These are phyloP conservation scores for Verticillium longisporum DNA, from an alignment of 2,329 filamentous ascomycete species.

Conservation along the genomic window DNA sequence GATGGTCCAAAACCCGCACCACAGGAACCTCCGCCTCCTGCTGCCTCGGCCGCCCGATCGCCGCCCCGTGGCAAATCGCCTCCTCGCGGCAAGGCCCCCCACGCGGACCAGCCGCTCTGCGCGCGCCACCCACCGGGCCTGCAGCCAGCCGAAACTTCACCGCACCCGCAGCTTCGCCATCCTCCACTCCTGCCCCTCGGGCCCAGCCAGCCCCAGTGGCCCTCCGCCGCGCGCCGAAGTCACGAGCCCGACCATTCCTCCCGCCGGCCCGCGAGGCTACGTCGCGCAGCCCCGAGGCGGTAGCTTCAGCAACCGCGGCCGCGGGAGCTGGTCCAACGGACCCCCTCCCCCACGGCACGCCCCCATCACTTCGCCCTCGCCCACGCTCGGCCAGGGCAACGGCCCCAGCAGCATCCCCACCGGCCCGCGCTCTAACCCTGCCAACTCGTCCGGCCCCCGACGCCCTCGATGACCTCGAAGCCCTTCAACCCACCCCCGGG, in stretches of 20 bases:
- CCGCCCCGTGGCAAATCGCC: constrained; percentile 8
- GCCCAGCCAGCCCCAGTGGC: constrained; percentile 24
- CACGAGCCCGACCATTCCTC: constrained; percentile 41
- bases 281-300: constrained; percentile 36
- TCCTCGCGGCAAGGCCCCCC: constrained; percentile 38
- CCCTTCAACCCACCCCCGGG: constrained; percentile 53
- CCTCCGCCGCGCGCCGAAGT: constrained; percentile 27
- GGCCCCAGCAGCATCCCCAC: constrained; percentile 38
- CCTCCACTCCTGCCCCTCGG: constrained; percentile 24
- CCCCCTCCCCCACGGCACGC: constrained; percentile 16
- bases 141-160: constrained; percentile 28
- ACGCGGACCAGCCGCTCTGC: constrained; percentile 46
- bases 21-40: constrained; percentile 13
- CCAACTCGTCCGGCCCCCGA: constrained; percentile 19
- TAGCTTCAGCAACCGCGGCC: constrained; percentile 34
- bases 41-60: constrained; percentile 17
- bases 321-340: constrained; percentile 33
- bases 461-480: constrained; percentile 20
- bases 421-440: constrained; percentile 33
- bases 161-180: constrained; percentile 26
- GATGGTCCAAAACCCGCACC: constrained; percentile 7
- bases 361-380: constrained; percentile 25
- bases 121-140: constrained; percentile 42
- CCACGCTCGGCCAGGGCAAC: constrained; percentile 23
- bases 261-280: constrained; percentile 49